These are phyloP conservation scores for Cladorrhinum sp. DNA, from an alignment of 2,329 filamentous ascomycete species.

Conservation along the genomic window DNA sequence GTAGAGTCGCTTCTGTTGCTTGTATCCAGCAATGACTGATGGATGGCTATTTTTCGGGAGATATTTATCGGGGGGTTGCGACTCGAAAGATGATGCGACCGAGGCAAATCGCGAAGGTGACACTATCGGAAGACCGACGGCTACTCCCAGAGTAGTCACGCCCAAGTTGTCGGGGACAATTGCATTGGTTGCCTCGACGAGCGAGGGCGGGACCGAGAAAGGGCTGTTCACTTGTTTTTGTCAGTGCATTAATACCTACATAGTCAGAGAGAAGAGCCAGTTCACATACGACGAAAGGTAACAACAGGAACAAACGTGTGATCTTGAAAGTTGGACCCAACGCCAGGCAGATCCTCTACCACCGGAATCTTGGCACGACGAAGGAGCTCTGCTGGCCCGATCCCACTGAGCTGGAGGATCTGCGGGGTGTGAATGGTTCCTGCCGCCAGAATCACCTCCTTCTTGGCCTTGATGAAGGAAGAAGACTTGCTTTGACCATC, in stretches of 20 bases:
- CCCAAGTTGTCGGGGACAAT: constrained; percentile 32
- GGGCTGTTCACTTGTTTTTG: constrained; percentile 23
- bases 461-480: constrained; percentile 18
- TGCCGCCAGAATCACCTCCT: constrained; percentile 37
- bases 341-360: constrained; percentile 52
- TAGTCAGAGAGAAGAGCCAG: background rate
- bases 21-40: constrained; percentile 36
- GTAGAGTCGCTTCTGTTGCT: constrained; percentile 32
- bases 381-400: constrained; percentile 50
- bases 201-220: constrained; percentile 31
- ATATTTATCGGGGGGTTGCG: constrained; percentile 32
- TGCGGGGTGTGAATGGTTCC: constrained; percentile 57
- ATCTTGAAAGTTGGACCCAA: constrained; percentile 42
- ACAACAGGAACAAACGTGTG: constrained; percentile 20
- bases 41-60: constrained; percentile 32
- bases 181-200: constrained; percentile 26
- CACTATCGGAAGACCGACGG: constrained; percentile 29
- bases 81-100: constrained; percentile 26
- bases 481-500: background rate
- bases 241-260: constrained; percentile 17
- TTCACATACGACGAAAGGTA: constrained; percentile 4
- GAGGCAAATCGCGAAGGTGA: constrained; percentile 27
- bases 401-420: constrained; percentile 54
- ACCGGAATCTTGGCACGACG: constrained; percentile 45
- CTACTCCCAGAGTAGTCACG: constrained; percentile 28